phyloP scores from a whole-genome alignment of 148 eudicot genomes.

The Vaccinium macrocarpon region DNA sequence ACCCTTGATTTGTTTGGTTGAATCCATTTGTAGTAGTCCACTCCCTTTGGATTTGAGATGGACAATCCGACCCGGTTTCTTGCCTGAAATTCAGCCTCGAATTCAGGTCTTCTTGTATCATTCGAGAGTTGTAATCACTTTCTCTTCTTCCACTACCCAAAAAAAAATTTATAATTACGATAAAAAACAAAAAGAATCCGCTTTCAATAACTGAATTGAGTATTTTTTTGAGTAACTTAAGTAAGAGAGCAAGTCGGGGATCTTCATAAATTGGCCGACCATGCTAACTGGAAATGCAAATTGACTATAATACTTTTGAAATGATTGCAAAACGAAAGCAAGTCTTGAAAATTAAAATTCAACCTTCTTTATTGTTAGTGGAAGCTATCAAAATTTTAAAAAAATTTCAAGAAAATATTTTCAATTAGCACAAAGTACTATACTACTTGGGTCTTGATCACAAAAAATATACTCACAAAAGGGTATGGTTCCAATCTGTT shows the following conservation, averaged over 20 bases:
- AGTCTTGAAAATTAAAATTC: background rate
- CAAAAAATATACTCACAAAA: slow-evolving; percentile 41
- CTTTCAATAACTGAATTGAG: too few relatives aligned
- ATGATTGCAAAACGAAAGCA: slow-evolving; percentile 24
- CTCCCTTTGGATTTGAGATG: slow-evolving; percentile 24
- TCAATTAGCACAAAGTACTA: background rate
- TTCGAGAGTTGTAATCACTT: slow-evolving; percentile 28
- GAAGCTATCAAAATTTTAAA: slow-evolving; percentile 12
- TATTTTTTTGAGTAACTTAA: too few relatives aligned
- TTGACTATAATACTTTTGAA: slow-evolving; percentile 20
- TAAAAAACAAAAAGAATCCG: too few relatives aligned
- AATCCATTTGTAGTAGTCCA: slow-evolving; percentile 15
- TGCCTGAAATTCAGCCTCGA: slow-evolving; percentile 33
- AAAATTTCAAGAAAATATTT: background rate
- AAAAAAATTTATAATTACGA: slow-evolving; percentile 1
- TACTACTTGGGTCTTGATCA: background rate
- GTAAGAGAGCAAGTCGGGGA: too few relatives aligned
- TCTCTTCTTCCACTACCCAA: slow-evolving; percentile 31
- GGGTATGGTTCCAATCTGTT: slow-evolving; percentile 51
- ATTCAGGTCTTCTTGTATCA: slow-evolving; percentile 41
- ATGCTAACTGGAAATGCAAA: background rate
- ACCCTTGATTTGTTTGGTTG: slow-evolving; percentile 24
- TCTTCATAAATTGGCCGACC: too few relatives aligned
- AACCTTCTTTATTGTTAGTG: slow-evolving; percentile 18
- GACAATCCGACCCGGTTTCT: slow-evolving; percentile 22